phyloP scores from a whole-genome alignment of 2,329 filamentous ascomycete genomes.

The Colletotrichum cordylinicola region DNA sequence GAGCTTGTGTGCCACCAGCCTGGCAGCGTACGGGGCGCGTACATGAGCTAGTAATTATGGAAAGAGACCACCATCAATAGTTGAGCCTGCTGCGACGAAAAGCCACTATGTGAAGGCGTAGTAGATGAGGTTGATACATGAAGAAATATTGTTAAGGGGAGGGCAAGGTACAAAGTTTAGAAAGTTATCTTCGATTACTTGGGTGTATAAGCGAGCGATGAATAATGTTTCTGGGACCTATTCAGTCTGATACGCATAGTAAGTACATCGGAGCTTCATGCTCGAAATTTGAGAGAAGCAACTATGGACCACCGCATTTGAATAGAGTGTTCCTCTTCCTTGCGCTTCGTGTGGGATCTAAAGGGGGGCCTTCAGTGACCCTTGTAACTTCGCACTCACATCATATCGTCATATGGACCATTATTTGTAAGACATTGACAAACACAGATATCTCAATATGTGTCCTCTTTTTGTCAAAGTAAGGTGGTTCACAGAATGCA shows the following conservation, averaged over 20 bases:
- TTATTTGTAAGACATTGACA: neutral
- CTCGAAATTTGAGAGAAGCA: neutral
- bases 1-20: neutral
- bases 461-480: fast-evolving
- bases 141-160: neutral
- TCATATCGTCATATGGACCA: neutral
- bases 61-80: neutral
- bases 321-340: neutral
- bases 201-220: fast-evolving
- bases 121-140: neutral
- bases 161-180: neutral
- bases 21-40: neutral
- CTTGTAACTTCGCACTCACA: fast-evolving
- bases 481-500: fast-evolving
- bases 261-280: neutral
- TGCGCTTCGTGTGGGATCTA: neutral
- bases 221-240: fast-evolving
- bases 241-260: fast-evolving
- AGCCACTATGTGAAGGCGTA: fast-evolving
- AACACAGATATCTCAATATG: fast-evolving
- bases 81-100: neutral
- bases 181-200: neutral
- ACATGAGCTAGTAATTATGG: neutral
- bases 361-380: fast-evolving
- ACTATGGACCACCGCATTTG: fast-evolving